Conservation (phyloP, 305 asterid genomes). For the Ajuga reptans region DNA sequence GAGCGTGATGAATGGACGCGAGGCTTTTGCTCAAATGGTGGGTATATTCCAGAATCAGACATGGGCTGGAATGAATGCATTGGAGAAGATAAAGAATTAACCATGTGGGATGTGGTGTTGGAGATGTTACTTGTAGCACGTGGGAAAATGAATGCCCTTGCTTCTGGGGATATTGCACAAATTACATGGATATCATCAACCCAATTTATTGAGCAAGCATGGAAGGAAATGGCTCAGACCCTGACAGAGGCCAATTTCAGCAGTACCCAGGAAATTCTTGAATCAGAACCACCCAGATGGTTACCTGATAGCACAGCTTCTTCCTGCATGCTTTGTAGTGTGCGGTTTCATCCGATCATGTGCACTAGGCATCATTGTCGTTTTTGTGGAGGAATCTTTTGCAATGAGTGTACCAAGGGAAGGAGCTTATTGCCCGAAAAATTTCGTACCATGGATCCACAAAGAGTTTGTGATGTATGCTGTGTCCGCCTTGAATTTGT, state of each 20-base stretch:
- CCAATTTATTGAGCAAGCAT: constrained; percentile 75
- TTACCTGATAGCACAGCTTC: constrained; percentile 86
- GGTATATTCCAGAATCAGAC: constrained; percentile 61
- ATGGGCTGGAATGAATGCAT: constrained; percentile 53
- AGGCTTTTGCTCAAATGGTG: constrained; percentile 74
- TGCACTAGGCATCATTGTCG: constrained; percentile 98
- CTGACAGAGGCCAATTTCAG: constrained; percentile 67
- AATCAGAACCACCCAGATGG: constrained; percentile 93
- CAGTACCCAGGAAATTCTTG: constrained; percentile 59
- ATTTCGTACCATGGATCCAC: constrained; percentile 62
- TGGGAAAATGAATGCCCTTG: constrained; percentile 58
- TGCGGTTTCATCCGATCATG: constrained; percentile 86
- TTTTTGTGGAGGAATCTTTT: constrained; percentile 88
- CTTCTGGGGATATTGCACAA: constrained; percentile 65
- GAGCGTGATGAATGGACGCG: constrained; percentile 72
- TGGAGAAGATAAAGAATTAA: constrained; percentile 65
- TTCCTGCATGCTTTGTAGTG: constrained; percentile 85
- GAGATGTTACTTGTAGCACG: constrained; percentile 86
- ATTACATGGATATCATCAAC: constrained; percentile 69
- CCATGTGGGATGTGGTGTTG: constrained; percentile 95
- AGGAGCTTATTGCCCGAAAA: constrained; percentile 81
- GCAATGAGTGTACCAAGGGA: constrained; percentile 80
- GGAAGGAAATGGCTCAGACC: constrained; percentile 94
- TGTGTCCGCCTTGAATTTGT: constrained; percentile 80
- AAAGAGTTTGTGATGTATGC: constrained; percentile 95